These are phyloP conservation scores for Solanum stenotomum DNA, from an alignment of 257 asterid genomes.

Conservation along the genomic window DNA sequence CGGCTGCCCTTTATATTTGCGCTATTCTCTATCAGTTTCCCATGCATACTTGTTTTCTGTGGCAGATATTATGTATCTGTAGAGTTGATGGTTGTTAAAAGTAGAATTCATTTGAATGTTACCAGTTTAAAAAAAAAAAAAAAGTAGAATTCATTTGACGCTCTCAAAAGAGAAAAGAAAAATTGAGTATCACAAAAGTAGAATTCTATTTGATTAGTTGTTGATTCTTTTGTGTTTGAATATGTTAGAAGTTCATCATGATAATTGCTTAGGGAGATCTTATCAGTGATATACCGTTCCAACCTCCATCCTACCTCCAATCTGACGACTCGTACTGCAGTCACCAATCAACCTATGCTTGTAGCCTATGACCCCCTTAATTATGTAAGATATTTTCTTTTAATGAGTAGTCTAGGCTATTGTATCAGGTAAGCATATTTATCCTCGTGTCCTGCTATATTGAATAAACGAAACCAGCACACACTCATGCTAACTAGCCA, in stretches of 20 bases:
- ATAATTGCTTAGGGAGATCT: not conserved
- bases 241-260: not conserved
- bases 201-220: not conserved
- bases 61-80: not conserved
- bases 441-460: not conserved
- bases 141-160: not conserved
- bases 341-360: not conserved
- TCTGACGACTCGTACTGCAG: not conserved
- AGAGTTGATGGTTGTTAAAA: not conserved
- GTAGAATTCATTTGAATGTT: not conserved
- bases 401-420: not conserved
- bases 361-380: not conserved
- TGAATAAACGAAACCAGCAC: not conserved
- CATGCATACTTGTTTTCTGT: not conserved
- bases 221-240: not conserved
- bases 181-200: not conserved
- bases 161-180: not conserved
- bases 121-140: no score
- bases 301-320: not conserved
- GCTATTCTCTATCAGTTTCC: not conserved
- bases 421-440: not conserved
- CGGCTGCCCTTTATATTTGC: not conserved
- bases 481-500: not conserved
- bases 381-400: not conserved
- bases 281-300: not conserved